Conservation (phyloP, 352 stramenopile species). For the Pythium sp. region DNA sequence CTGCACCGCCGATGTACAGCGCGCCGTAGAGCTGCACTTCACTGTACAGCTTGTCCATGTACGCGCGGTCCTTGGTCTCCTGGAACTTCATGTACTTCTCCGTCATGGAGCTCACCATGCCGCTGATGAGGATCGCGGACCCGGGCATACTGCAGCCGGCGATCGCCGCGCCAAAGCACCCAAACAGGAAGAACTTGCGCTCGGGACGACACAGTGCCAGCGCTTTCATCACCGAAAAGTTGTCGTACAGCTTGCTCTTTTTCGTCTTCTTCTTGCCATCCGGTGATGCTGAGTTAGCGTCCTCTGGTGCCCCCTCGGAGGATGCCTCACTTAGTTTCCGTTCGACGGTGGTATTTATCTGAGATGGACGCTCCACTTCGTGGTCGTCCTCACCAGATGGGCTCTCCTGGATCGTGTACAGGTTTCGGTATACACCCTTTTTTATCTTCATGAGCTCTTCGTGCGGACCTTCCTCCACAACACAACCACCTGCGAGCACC, state of each 20-base stretch:
- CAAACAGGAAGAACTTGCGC: slow-evolving; percentile 30
- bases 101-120: slow-evolving; percentile 34
- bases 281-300: neutral
- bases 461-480: slow-evolving; percentile 52
- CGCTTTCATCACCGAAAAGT: slow-evolving; percentile 32
- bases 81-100: slow-evolving; percentile 30
- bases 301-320: neutral
- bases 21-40: slow-evolving; percentile 29
- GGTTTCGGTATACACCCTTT: slow-evolving; percentile 72
- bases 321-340: neutral
- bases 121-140: slow-evolving; percentile 30
- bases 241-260: neutral
- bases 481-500: slow-evolving; percentile 34
- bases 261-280: neutral
- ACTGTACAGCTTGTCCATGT: slow-evolving; percentile 23
- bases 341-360: neutral
- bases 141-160: slow-evolving; percentile 32
- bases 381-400: slow-evolving; percentile 16
- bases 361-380: slow-evolving; percentile 11
- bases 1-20: slow-evolving; percentile 29
- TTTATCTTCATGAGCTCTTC: slow-evolving; percentile 50
- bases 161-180: slow-evolving; percentile 29
- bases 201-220: slow-evolving; percentile 34
- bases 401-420: slow-evolving; percentile 57
- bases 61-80: slow-evolving; percentile 17